Percentiles rank a stretch among this genome's conserved stretches.
Conservation (phyloP, 1,284 basidiomycete species). For the Xerocomus tenax region DNA sequence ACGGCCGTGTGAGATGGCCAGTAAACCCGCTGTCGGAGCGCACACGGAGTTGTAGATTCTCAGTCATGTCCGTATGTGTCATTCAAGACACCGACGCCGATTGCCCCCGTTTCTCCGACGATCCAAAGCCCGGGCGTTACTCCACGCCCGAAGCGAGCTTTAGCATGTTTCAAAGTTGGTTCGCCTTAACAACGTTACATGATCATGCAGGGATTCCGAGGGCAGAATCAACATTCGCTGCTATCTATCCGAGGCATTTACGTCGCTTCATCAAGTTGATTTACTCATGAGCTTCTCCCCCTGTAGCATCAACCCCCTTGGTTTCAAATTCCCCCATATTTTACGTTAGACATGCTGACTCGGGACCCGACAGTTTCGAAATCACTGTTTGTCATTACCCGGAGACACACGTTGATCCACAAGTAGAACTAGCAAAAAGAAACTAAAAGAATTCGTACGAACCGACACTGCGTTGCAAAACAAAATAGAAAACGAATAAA, state of each 20-base stretch:
- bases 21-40: not conserved
- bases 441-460: constrained; percentile 24
- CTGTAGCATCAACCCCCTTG: not conserved
- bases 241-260: not conserved
- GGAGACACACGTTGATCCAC: constrained; percentile 6
- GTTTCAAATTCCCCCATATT: not conserved
- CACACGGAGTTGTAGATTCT: not conserved
- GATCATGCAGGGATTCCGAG: not conserved
- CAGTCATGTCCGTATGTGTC: not conserved
- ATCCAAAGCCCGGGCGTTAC: not conserved
- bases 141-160: not conserved
- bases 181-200: not conserved
- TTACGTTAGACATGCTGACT: constrained; percentile 4
- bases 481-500: constrained; percentile 32
- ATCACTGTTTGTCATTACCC: constrained; percentile 5
- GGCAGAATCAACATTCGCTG: not conserved
- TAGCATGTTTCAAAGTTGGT: not conserved
- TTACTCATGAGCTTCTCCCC: not conserved
- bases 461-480: constrained; percentile 21
- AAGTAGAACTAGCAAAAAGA: constrained; percentile 7
- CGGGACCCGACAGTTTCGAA: constrained; percentile 3
- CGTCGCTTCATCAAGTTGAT: not conserved
- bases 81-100: not conserved
- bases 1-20: not conserved
- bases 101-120: not conserved